Evolutionary conservation across 2,329 filamentous ascomycete species (phyloP), one percentile per base, ranked within the genome.

Genomic region (Trichophyton verrucosum): DNA sequence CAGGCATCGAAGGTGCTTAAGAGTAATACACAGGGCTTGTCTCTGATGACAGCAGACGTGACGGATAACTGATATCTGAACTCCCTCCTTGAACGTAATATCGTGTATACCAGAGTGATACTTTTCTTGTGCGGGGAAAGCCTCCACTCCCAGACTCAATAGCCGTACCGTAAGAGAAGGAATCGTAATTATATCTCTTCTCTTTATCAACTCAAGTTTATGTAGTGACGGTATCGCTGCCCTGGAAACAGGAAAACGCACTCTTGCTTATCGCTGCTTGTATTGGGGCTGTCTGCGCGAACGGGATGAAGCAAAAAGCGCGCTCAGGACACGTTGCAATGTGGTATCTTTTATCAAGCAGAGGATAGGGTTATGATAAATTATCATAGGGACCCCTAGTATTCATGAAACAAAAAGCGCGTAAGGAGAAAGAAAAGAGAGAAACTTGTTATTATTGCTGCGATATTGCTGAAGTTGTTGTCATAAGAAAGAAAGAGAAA

Each of bases 1-100:
- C 74, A 63, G 67, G 68, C 67, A 73, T 72, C 69, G 70, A 70
- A 67, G 66, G 70, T 70, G 63, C 62, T 47, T 65, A 73, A 72
- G 68, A 68, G 70, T 70, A 73, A 74, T 73, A 75, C 73, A 72
- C 68, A 71, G 30, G 60, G 44, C 20, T 57, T 58, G 58, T 30
- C 38, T 47, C n/a, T n/a, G 40, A 44, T 70, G 66, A 63, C 63
- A 65, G 65, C 68, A 70, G 69, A 70, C 66, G 66, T 64, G 68
- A 22, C 47, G 67, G 64, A 64, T 67, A 65, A 65, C 66, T 65
- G 66, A 67, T 57, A 40, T 66, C 66, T 66, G 62, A 65, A 46
- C 70, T 58, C 58, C 51, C 58, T 60, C 62, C 57, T 63, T 36
- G n/a, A 44, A 22, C 49, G 56, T 33, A 27, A 36, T 61, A 46